phyloP scores from a whole-genome alignment of 345 rosid species.

The Eucalyptus urophylla region DNA sequence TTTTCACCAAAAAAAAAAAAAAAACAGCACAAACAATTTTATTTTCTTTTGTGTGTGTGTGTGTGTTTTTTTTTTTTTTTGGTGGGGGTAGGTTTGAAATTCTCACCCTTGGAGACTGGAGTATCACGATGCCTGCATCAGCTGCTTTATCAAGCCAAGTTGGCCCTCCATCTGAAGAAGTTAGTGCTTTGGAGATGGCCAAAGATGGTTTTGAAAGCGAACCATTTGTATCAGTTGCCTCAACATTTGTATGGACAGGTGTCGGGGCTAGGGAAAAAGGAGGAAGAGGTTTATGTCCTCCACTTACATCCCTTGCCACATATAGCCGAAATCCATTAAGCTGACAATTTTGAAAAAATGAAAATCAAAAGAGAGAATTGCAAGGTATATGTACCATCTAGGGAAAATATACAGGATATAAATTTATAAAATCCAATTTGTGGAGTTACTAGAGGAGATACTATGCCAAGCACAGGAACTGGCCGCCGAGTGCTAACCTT shows the following conservation, averaged over 20 bases:
- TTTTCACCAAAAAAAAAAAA: not conserved
- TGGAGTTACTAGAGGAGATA: not conserved
- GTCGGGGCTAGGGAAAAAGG: slow-evolving; percentile 22
- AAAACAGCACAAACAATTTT: not conserved
- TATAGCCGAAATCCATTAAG: slow-evolving; percentile 67
- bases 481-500: slow-evolving; percentile 35
- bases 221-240: slow-evolving; percentile 22
- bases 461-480: not conserved
- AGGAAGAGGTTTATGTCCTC: slow-evolving; percentile 11
- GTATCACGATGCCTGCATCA: slow-evolving; percentile 63
- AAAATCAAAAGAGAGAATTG: not conserved
- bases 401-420: not conserved
- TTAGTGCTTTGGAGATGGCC: slow-evolving; percentile 35
- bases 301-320: slow-evolving; percentile 35
- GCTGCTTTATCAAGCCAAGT: slow-evolving; percentile 50
- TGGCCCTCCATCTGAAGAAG: slow-evolving; percentile 21
- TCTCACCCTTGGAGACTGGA: slow-evolving; percentile 77
- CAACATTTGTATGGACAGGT: slow-evolving; percentile 3
- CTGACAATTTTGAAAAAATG: slow-evolving; percentile 13
- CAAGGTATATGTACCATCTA: not conserved
- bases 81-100: not conserved
- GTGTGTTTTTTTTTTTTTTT: too few species aligned
- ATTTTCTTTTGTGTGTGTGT: not conserved
- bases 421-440: not conserved
- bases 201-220: slow-evolving; percentile 46